Evolutionary conservation across 2,329 filamentous ascomycete genomes (phyloP), one percentile per base, ranked within the genome.

Genomic region (Blastomyces percursus): DNA sequence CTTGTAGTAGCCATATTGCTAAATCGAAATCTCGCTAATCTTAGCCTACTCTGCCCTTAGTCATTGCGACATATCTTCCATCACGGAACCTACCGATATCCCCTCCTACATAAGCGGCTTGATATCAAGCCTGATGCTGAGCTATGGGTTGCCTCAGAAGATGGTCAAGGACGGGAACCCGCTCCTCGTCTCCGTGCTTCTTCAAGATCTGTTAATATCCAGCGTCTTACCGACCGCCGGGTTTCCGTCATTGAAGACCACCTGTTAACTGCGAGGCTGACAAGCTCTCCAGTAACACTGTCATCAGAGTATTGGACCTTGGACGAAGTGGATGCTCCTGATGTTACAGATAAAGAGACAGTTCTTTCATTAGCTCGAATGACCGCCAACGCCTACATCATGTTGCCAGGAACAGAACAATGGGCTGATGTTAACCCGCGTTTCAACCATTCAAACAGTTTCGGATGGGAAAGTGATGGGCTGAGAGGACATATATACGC

Each of bases 401-500:
- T 88, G 63, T 82, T 84, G 60, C 86, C 89, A 3, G 81, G 81
- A 12, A 82, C 86, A 58, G 84, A 86, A 2, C 87, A 96, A 66
- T 97, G 94, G 93, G 81, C 90, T 66, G 89, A 92, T 66, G 86
- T 95, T 1, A 85, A 88, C 52, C 81, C 81, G 11, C 85, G 84
- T 1, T 96, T 91, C 78, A 96, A 97, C 73, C 86, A 90, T 65
- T 92, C 89, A 6, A 86, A 84, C 61, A 90, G 92, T 71, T 97
- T 97, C 77, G 94, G 94, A 54, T 97, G 94, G 94, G 85, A 95
- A 73, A 80, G 79, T 44, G 92, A 97, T 73, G 93, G 93, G 2
- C 81, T 97, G 32, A 86, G 93, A 62, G 94, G 94, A 1, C 94
- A 99, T 74, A 86, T 99, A 62, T 97, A 93, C 76, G 88, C 89